Base-by-base conservation (phyloP, 2,329 filamentous ascomycete species). In the Colletotrichum sp. region DNA sequence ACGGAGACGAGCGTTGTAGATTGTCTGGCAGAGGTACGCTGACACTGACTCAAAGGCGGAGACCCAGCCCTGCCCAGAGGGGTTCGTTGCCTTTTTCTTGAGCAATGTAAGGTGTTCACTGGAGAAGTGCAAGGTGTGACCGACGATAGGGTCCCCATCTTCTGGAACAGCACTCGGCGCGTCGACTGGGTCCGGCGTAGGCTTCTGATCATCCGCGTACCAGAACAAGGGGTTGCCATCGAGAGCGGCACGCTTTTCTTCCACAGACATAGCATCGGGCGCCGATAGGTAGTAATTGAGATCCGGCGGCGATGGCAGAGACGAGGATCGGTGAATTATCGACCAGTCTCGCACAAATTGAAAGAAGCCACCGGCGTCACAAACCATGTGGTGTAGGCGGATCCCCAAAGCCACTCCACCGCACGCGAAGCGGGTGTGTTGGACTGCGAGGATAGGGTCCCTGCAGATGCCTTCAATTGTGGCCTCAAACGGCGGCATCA, bases 131-230 rank as follows among this genome's bases (percentile, higher is more conserved):
- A 44, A 12, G 5, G 18, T 44, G 18, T 44, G 18, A 1, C 39
- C 39, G 2, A 44, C 36, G 4, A 39, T 39, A 39, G 15, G 36
- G 36, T 4, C 16, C 16, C 15, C 16, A 39, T 39, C 36, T 16
- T 0, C 36, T 8, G 8, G 1, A 39, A 39, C 0, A 39, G 36
- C 15, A 39, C 36, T 39, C 8, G 36, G 16, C 36, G 16, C 39
- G 4, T 44, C 8, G 18, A 44, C 8, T 0, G 39, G 39, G 18
- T 1, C 1, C 8, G 39, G 5, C 18, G 3, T 0, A 0, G 39
- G 8, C 39, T 44, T n/a, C 39, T 3, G 39, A 44, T 44, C 18
- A 3, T 44, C 0, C 0, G 39, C 18, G 39, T 44, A 44, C 39
- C 39, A n/a, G 39, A 44, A 44, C 18, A 44, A n/a, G 1, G 39